Base-by-base conservation (phyloP, 768 basidiomycete genomes). In the Tylopilus sp. region DNA sequence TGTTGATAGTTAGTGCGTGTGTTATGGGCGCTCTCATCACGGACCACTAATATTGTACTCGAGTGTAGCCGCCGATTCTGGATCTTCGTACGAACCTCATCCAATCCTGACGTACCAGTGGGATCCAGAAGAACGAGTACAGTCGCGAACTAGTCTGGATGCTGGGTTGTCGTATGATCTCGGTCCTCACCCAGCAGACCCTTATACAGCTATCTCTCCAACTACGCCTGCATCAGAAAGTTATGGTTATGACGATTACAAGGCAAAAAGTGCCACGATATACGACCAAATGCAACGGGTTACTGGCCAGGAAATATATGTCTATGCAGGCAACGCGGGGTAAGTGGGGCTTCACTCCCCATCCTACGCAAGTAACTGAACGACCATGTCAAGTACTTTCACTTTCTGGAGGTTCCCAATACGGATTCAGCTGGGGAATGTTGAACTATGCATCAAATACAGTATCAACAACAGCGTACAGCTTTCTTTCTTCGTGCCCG, bases 361-460 rank as follows among this genome's bases (percentile, higher is more conserved):
- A 24, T 31, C 31, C 37, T 24, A 10, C 28, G 36, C 16, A 22
- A n/a, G 5, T 11, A 6, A 24, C 43, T 28, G 17, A 44, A 44
- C 53, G 33, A 61, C 29, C 2, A 8, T 36, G 24, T 44, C 28
- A 54, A 95, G 93, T 6, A 86, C 87, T 0, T 93, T 83, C 65
- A 92, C 92, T 1, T 99, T 99, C 74, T 98, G 93, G 89, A 80
- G 96, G 48, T 98, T 98, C 73, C 76, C 85, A 63, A 82, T 98
- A 44, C 83, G 86, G 57, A 78, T 99, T 50, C 92, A 92, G 0
- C 69, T 98, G 3, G 76, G 78, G 2, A 71, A 74, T 10, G 73
- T 75, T 33, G 91, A 96, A 72, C 88, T 93, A 79, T 72, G 76
- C 45, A 78, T 98, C 47, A 76, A 72, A 50, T 99, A 99, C 70